phyloP scores from a whole-genome alignment of 129 eudicot species.

The Lonicera japonica region DNA sequence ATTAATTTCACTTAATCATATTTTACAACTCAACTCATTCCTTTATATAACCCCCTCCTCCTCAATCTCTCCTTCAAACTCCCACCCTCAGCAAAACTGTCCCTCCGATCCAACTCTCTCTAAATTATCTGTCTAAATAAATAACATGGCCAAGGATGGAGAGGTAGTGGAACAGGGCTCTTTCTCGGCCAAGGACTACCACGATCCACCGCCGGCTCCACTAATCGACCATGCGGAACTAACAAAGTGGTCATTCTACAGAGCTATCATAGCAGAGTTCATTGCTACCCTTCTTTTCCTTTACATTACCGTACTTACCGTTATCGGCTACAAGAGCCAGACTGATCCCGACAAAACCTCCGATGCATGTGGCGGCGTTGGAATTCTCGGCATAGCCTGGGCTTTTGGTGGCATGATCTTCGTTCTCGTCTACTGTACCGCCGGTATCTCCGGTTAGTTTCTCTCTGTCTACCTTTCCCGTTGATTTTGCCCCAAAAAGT shows the following conservation, averaged over 20 bases:
- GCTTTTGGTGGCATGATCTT: constrained; percentile 90
- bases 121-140: not conserved
- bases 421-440: constrained; percentile 87
- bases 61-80: too few species aligned
- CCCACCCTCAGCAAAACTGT: too few species aligned
- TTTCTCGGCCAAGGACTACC: constrained; percentile 69
- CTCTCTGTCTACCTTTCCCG: not conserved
- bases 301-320: constrained; percentile 58
- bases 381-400: constrained; percentile 80
- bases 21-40: constrained; percentile 2
- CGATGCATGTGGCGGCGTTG: constrained; percentile 72
- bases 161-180: constrained; percentile 54
- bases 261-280: constrained; percentile 76
- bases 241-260: constrained; percentile 68
- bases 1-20: too few species aligned
- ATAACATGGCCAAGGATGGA: constrained; percentile 41
- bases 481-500: not conserved
- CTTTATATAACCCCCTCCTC: not conserved
- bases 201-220: constrained; percentile 85
- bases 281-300: constrained; percentile 68
- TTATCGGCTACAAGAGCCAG: constrained; percentile 70
- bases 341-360: constrained; percentile 20
- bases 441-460: constrained; percentile 68
- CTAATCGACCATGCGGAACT: constrained; percentile 61
- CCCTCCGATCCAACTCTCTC: too few species aligned